Base-by-base conservation (phyloP, 257 asterid genomes). In the Penstemon eatonii region DNA sequence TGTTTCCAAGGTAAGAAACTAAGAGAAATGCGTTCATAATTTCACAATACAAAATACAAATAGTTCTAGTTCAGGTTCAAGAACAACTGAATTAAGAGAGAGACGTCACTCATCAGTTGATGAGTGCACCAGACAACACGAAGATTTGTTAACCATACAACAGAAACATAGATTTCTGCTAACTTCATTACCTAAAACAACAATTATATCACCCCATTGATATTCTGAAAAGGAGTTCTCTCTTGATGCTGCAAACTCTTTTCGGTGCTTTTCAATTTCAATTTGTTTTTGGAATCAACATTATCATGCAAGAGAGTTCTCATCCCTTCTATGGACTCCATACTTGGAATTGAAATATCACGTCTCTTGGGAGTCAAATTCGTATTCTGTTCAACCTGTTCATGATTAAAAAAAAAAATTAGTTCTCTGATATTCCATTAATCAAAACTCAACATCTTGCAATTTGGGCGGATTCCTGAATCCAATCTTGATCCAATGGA, bases 281-380 rank as follows among this genome's bases (percentile, higher is more conserved):
- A 53, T 71, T 64, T 71, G 56, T 61, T 73, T 49, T 76, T 81
- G 43, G 64, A 19, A 39, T 76, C 78, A 39, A 60, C 78, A 38
- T 69, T 72, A 45, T 63, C 77, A 60, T 39, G 11, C 12, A 75
- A 9, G 3, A 42, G 56, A 69, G 87, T 74, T 80, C 83, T 83
- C 93, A 86, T 83, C 71, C 86, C 88, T 81, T 90, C 96, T 63
- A 90, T 86, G 11, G 82, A 80, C 68, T 81, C 79, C 61, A 80
- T 5, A 68, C 87, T 86, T 9, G 90, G 96, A 66, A 90, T 81
- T 7, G 66, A 65, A 41, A 83, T 70, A 11, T 6, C 68, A 72
- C 86, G 79, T 68, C 80, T 86, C 82, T 78, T 80, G 4, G 95
- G 91, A 66, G 92, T 80, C 69, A 15, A 42, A 18, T 86, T 77